phyloP scores from a whole-genome alignment of 2,329 filamentous ascomycete species.

The Colletotrichum falcatum region DNA sequence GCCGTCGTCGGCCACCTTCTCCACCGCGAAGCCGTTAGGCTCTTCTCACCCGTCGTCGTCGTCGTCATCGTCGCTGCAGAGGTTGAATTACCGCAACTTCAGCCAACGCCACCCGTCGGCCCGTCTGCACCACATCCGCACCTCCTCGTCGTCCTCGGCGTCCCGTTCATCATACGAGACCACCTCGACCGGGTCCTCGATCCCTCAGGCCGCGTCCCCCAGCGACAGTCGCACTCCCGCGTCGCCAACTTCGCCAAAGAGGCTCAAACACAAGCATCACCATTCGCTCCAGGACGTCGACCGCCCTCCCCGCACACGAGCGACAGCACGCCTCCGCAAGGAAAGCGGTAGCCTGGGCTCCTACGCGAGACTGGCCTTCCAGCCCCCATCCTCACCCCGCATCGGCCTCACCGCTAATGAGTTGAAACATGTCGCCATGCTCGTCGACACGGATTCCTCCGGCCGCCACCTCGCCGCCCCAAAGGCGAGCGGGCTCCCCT shows the following conservation, averaged over 20 bases:
- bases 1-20: conserved; percentile 36
- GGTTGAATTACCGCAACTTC: conserved; percentile 7
- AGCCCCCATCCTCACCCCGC: conserved; percentile 25
- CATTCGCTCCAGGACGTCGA: conserved; percentile 29
- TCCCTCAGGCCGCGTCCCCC: conserved; percentile 29
- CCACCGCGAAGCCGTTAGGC: conserved; percentile 25
- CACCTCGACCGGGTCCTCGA: conserved; percentile 36
- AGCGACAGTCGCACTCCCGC: conserved; percentile 38
- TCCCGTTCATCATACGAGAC: conserved; percentile 44
- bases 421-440: conserved; percentile 54
- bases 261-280: conserved; percentile 34
- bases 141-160: conserved; percentile 48
- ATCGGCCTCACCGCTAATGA: conserved; percentile 43
- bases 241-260: conserved; percentile 41
- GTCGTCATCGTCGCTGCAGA: conserved; percentile 17
- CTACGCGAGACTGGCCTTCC: conserved; percentile 28
- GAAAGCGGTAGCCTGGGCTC: conserved; percentile 35
- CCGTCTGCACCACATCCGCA: conserved; percentile 47
- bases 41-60: conserved; percentile 23
- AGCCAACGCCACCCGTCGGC: conserved; percentile 15
- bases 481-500: conserved; percentile 51
- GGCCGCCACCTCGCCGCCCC: conserved; percentile 42
- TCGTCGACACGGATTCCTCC: conserved; percentile 44
- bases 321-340: conserved; percentile 30
- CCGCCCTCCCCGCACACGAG: conserved; percentile 20